Evolutionary conservation across 1,284 basidiomycete genomes (phyloP).

Genomic region (Ustilago trichophora): DNA sequence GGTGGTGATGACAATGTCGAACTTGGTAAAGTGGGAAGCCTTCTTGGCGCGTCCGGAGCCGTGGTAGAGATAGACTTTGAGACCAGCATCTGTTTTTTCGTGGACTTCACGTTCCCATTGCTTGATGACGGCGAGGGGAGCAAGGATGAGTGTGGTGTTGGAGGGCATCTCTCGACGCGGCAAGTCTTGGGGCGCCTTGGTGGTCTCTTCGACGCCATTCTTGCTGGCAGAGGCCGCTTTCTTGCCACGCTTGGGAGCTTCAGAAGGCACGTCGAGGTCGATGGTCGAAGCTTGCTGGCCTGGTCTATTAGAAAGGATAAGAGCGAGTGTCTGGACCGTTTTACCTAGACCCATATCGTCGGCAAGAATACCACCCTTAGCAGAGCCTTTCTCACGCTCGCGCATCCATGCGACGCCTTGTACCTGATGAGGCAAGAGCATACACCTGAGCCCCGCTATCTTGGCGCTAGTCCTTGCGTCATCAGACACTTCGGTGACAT

Average conservation of each 20-base stretch:
- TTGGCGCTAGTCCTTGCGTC: conserved; percentile 21
- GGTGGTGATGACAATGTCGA: conserved; percentile 63
- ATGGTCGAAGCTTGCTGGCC: conserved; percentile 77
- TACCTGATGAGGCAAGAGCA: conserved; percentile 85
- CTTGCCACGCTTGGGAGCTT: conserved; percentile 12
- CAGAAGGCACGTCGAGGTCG: conserved; percentile 70
- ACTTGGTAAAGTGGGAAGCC: conserved; percentile 36
- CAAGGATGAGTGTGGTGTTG: conserved; percentile 62
- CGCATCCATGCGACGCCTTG: conserved; percentile 87
- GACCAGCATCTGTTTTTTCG: conserved; percentile 73
- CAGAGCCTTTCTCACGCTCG: conserved; percentile 77
- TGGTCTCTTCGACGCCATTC: conserved; percentile 1
- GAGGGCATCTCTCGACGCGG: conserved; percentile 28
- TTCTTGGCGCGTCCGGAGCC: conserved; percentile 51
- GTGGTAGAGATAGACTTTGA: conserved; percentile 62
- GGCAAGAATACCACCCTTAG: conserved; percentile 83
- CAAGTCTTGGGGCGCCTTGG: conserved; percentile 8
- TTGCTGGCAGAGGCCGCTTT: conserved; percentile 1
- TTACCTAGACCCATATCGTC: conserved; percentile 91
- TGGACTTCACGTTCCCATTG: conserved; percentile 90
- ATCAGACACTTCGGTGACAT: conserved; percentile 42
- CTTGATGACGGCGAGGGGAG: conserved; percentile 75
- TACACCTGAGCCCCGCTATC: conserved; percentile 70
- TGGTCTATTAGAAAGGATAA: conserved; percentile 90
- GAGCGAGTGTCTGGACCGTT: conserved; percentile 91